These are phyloP conservation scores for Ligustrum vulgare DNA, from an alignment of 257 asterid species.

Conservation along the genomic window DNA sequence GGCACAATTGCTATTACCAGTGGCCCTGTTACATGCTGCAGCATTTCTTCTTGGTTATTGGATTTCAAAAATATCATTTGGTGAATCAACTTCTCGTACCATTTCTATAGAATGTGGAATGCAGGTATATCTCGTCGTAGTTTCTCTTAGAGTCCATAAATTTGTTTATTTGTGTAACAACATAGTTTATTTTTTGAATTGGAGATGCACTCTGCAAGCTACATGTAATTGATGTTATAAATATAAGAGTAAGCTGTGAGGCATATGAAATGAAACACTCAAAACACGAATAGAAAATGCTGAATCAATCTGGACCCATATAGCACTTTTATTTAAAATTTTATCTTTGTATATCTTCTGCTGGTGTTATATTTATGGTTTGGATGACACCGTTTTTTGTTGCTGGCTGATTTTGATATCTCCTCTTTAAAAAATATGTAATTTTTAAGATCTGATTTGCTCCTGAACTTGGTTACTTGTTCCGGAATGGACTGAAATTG, in stretches of 20 bases:
- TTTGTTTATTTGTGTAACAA: slow-evolving; percentile 2
- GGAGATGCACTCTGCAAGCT: slow-evolving; percentile 15
- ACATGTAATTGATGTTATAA: neutral
- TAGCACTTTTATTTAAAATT: neutral
- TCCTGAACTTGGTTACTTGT: neutral
- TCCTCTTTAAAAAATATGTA: neutral
- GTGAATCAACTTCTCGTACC: slow-evolving; percentile 97
- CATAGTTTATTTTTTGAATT: neutral
- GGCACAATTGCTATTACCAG: slow-evolving; percentile 75
- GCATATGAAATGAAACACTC: neutral
- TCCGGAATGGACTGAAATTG: neutral
- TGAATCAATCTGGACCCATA: neutral
- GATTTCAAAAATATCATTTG: slow-evolving; percentile 79
- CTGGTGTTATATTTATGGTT: neutral
- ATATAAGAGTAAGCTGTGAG: neutral
- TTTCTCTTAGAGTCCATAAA: neutral
- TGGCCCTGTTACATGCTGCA: slow-evolving; percentile 79
- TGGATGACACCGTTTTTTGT: neutral
- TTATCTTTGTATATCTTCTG: neutral
- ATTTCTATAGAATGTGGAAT: slow-evolving; percentile 97
- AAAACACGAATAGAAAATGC: neutral
- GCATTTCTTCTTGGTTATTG: slow-evolving; percentile 83
- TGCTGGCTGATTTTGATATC: neutral
- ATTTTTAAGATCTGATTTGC: neutral
- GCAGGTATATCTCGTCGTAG: slow-evolving; percentile 59